Evolutionary conservation across 495 filamentous ascomycete genomes (phyloP).

Genomic region (Lophium mytilinum): DNA sequence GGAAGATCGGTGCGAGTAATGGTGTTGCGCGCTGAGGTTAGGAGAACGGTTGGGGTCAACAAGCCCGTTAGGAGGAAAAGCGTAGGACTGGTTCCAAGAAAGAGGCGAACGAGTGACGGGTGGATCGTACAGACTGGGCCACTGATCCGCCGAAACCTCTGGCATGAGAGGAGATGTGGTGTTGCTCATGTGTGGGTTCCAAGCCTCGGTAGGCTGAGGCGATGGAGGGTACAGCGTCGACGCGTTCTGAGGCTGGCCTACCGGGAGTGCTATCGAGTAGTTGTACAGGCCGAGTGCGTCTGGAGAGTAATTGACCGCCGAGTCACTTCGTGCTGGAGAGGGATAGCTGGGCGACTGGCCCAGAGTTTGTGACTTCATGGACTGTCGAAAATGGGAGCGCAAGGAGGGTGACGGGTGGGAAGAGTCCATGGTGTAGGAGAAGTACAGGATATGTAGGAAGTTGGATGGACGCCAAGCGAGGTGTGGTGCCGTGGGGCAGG

Average conservation of each 20-base stretch:
- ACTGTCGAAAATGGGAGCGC: constrained; percentile 19
- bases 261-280: constrained; percentile 8
- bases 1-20: constrained; percentile 20
- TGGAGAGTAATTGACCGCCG: constrained; percentile 10
- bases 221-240: constrained; percentile 17
- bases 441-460: background rate
- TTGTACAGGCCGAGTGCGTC: constrained; percentile 23
- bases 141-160: constrained; percentile 13
- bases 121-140: constrained; percentile 16
- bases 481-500: background rate
- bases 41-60: background rate
- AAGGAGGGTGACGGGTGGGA: constrained; percentile 19
- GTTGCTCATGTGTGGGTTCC: constrained; percentile 9
- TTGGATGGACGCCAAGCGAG: background rate
- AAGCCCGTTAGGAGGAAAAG: background rate
- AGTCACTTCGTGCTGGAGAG: constrained; percentile 20
- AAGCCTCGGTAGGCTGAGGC: constrained; percentile 21
- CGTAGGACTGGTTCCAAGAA: constrained; percentile 2
- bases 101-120: constrained; percentile 15
- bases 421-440: constrained; percentile 7
- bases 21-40: background rate
- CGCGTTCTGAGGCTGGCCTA: constrained; percentile 1
- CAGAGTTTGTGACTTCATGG: constrained; percentile 10
- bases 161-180: constrained; percentile 17
- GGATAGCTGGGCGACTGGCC: constrained; percentile 20